A percentile compares a stretch with the other conserved stretches of the same genome.
These are phyloP conservation scores for Styphnolobium japonicum DNA, from an alignment of 306 rosid species.

Conservation along the genomic window DNA sequence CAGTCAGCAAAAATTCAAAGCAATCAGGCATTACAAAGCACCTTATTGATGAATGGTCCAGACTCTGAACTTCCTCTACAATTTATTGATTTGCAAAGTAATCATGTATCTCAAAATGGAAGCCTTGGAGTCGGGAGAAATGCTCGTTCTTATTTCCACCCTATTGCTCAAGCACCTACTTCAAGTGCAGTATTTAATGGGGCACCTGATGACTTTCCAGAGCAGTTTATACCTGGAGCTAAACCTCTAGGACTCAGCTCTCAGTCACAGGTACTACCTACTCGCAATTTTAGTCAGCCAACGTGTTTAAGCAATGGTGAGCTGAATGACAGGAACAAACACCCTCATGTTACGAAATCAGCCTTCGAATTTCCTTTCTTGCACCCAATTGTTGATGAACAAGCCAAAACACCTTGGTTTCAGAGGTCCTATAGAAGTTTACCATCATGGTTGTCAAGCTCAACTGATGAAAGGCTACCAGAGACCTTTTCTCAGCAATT, in stretches of 20 bases:
- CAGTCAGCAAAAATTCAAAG: slow-evolving; percentile 36
- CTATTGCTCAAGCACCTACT: slow-evolving; percentile 39
- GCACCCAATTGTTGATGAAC: slow-evolving; percentile 50
- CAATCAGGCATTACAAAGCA: slow-evolving; percentile 36
- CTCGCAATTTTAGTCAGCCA: slow-evolving; percentile 34
- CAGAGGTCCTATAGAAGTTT: slow-evolving; percentile 44
- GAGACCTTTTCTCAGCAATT: slow-evolving; percentile 41
- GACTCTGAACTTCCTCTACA: slow-evolving; percentile 38
- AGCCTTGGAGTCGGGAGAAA: slow-evolving; percentile 39
- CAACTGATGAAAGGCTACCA: slow-evolving; percentile 47
- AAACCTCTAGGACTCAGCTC: slow-evolving; percentile 51
- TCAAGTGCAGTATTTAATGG: slow-evolving; percentile 40
- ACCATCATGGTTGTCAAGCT: slow-evolving; percentile 63
- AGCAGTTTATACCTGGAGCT: slow-evolving; percentile 50
- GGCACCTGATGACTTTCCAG: slow-evolving; percentile 36
- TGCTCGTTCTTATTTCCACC: slow-evolving; percentile 37
- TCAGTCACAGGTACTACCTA: slow-evolving; percentile 36
- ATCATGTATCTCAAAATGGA: slow-evolving; percentile 39
- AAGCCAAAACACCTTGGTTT: slow-evolving; percentile 50
- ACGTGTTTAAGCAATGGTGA: slow-evolving; percentile 44
- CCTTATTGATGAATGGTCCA: slow-evolving; percentile 30
- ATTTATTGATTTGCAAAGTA: slow-evolving; percentile 38
- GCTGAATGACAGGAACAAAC: slow-evolving; percentile 42
- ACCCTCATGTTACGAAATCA: slow-evolving; percentile 43
- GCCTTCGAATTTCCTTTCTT: slow-evolving; percentile 68